These are phyloP conservation scores for Calycina marina DNA, from an alignment of 2,329 filamentous ascomycete genomes.

Conservation along the genomic window DNA sequence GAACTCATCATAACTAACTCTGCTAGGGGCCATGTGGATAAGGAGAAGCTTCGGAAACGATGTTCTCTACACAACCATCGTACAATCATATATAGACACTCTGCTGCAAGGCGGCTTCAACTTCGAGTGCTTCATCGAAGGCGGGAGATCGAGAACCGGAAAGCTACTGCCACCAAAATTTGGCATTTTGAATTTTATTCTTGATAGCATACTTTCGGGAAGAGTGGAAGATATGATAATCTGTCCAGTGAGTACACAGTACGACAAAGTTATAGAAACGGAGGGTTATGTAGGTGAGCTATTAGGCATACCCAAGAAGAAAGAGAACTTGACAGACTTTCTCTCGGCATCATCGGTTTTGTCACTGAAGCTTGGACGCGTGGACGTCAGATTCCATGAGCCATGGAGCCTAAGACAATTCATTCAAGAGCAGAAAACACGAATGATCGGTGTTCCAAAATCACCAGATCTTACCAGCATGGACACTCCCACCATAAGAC, in stretches of 20 bases:
- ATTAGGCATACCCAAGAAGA: conserved; percentile 84
- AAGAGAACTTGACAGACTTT: conserved; percentile 84
- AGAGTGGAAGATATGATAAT: conserved; percentile 83
- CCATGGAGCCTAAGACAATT: conserved; percentile 85
- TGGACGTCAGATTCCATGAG: conserved; percentile 92
- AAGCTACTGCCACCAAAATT: conserved; percentile 93
- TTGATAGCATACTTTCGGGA: conserved; percentile 81
- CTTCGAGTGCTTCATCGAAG: conserved; percentile 95
- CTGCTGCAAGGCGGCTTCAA: conserved; percentile 84
- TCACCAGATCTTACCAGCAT: conserved; percentile 31
- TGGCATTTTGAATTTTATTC: conserved; percentile 79
- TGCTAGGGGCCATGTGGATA: conserved; percentile 77
- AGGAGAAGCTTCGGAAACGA: conserved; percentile 85
- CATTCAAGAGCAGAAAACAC: conserved; percentile 58
- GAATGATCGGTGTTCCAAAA: conserved; percentile 35
- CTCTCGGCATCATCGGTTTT: conserved; percentile 76
- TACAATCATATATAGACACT: conserved; percentile 92
- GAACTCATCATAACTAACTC: conserved; percentile 1
- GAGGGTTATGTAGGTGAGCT: conserved; percentile 93
- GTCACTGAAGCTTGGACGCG: conserved; percentile 74
- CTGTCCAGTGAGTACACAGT: conserved; percentile 92
- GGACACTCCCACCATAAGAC: conserved; percentile 23
- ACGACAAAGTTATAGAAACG: conserved; percentile 97
- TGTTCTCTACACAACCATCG: conserved; percentile 76
- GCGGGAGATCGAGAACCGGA: conserved; percentile 79